Evolutionary conservation across 345 rosid genomes (phyloP).

Genomic region (Lumnitzera littorea): DNA sequence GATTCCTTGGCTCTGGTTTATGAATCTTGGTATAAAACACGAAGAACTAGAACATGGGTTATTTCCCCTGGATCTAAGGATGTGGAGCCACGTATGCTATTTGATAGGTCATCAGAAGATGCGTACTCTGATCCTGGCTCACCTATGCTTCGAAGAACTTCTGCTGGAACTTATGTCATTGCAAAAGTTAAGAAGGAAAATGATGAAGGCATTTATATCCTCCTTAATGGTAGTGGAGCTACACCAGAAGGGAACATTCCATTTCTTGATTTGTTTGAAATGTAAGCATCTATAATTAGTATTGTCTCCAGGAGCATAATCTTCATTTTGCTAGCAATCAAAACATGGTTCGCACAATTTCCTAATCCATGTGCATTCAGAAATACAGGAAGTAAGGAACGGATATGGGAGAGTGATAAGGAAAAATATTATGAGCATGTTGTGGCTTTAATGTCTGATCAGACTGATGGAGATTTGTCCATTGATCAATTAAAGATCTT

Average conservation of each 20-base stretch:
- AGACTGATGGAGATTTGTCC: conserved; percentile 59
- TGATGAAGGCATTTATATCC: conserved; percentile 51
- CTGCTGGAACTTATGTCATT: conserved; percentile 68
- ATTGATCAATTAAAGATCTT: conserved; percentile 69
- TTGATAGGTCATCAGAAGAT: conserved; percentile 97
- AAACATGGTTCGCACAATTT: conserved; percentile 9
- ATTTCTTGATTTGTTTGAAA: conserved; percentile 92
- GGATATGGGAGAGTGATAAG: conserved; percentile 97
- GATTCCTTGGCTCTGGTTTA: conserved; percentile 85
- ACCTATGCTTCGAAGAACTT: conserved; percentile 85
- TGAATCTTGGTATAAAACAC: conserved; percentile 96
- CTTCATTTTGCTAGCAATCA: not conserved
- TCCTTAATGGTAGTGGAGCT: conserved; percentile 94
- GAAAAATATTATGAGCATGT: conserved; percentile 80
- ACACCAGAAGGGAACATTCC: conserved; percentile 97
- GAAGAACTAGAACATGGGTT: conserved; percentile 85
- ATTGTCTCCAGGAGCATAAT: conserved; percentile 3
- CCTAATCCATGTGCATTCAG: conserved; percentile 44
- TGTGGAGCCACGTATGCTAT: conserved; percentile 63
- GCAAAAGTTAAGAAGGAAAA: conserved; percentile 77
- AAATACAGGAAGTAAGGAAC: conserved; percentile 84
- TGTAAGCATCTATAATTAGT: conserved; percentile 45
- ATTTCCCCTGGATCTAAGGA: conserved; percentile 71
- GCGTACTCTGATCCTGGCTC: conserved; percentile 99
- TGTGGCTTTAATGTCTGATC: conserved; percentile 92